Percentiles rank a stretch among this genome's conserved stretches.
Conservation (phyloP, 805 yeast genomes). For the Wickerhamia fluorescens region DNA sequence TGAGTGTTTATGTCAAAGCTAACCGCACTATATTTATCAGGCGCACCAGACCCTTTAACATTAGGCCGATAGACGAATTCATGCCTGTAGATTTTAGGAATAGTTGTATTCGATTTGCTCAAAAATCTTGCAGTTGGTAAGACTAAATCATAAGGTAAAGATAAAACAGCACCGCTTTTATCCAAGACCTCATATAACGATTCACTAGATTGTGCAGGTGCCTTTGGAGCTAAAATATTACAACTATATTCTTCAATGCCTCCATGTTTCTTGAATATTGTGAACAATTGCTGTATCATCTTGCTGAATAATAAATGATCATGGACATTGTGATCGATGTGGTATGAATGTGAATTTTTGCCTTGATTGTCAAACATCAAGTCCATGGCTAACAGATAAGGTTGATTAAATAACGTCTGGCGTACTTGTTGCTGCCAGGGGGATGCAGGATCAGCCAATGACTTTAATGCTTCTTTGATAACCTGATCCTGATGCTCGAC, state of each 20-base stretch:
- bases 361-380: constrained; percentile 62
- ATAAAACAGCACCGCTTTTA: constrained; percentile 79
- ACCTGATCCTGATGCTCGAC: constrained; percentile 86
- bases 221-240: constrained; percentile 66
- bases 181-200: constrained; percentile 77
- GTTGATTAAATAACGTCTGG: constrained; percentile 76
- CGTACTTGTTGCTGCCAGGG: constrained; percentile 94
- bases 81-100: constrained; percentile 62
- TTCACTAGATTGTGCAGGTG: constrained; percentile 56
- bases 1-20: constrained; percentile 75
- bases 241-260: constrained; percentile 75
- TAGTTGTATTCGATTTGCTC: constrained; percentile 49
- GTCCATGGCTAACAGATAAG: constrained; percentile 79
- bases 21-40: constrained; percentile 70
- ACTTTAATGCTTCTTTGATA: constrained; percentile 79
- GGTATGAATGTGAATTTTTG: constrained; percentile 16
- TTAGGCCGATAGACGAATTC: constrained; percentile 76
- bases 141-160: constrained; percentile 83
- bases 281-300: constrained; percentile 53
- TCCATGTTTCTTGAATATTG: constrained; percentile 73
- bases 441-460: constrained; percentile 82
- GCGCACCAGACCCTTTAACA: constrained; percentile 53
- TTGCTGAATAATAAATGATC: constrained; percentile 55
- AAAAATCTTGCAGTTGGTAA: constrained; percentile 83
- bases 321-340: constrained; percentile 19